Evolutionary conservation across 169 alveolate genomes (phyloP).

Genomic region (Babesia microti): DNA sequence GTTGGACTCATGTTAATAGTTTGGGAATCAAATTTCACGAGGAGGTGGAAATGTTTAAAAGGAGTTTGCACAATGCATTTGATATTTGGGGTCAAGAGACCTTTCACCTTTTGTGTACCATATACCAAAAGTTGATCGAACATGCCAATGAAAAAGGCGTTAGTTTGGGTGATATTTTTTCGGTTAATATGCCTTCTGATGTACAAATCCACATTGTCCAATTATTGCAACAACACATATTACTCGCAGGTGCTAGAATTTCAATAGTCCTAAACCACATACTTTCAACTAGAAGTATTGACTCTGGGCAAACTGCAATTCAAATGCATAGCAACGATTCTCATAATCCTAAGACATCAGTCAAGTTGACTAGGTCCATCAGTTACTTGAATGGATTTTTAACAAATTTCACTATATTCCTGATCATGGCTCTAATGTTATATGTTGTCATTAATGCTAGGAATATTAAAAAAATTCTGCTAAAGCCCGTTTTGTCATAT

Average conservation of each 20-base stretch:
- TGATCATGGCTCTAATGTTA: too few species aligned
- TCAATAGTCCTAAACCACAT: conserved; percentile 63
- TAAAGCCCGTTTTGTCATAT: too few species aligned
- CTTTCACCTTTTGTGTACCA: conserved; percentile 44
- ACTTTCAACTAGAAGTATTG: conserved; percentile 46
- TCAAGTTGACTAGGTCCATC: too few species aligned
- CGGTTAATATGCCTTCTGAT: conserved; percentile 44
- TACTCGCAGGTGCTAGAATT: conserved; percentile 70
- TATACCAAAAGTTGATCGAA: conserved; percentile 34
- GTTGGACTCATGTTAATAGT: conserved; percentile 73
- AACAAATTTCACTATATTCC: too few species aligned
- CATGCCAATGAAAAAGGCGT: conserved; percentile 6
- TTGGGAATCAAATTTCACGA: conserved; percentile 56
- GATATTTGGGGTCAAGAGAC: conserved; percentile 69
- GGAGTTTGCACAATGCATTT: conserved; percentile 39
- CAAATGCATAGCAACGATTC: too few species aligned
- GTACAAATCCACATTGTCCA: conserved; percentile 35
- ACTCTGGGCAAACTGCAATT: too few species aligned
- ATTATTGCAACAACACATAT: conserved; percentile 50
- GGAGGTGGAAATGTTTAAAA: conserved; percentile 58
- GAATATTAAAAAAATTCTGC: too few species aligned
- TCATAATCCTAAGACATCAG: too few species aligned
- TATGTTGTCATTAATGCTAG: too few species aligned
- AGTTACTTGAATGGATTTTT: too few species aligned
- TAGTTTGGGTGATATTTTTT: conserved; percentile 10